Conservation (phyloP, 139 green algal genomes). For the Volvox africanus region DNA sequence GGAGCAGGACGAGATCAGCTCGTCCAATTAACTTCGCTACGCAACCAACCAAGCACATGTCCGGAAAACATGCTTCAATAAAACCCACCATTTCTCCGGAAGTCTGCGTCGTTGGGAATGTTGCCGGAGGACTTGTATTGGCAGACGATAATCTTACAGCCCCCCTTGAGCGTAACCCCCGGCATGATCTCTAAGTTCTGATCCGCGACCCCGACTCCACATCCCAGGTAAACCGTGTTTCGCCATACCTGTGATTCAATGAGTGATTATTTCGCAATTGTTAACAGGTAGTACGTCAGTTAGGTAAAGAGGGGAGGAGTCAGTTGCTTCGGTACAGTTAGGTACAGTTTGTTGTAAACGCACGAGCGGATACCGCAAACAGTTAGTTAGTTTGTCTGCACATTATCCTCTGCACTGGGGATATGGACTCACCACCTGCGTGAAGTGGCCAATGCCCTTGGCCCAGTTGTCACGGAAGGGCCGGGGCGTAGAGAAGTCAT, state of each 20-base stretch:
- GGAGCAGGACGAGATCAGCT: too few relatives aligned
- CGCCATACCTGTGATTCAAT: not conserved
- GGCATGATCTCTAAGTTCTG: not conserved
- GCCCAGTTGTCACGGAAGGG: conserved; percentile 1
- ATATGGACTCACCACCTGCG: not conserved
- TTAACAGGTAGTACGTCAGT: too few relatives aligned
- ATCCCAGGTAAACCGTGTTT: not conserved
- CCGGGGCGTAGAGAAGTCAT: not conserved
- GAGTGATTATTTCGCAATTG: too few relatives aligned
- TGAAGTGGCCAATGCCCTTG: conserved; percentile 9
- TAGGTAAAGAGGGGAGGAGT: too few relatives aligned
- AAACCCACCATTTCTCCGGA: not conserved
- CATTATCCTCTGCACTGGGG: too few relatives aligned
- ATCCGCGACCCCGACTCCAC: not conserved
- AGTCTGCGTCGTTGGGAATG: not conserved
- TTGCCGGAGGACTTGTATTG: not conserved
- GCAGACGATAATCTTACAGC: conserved; percentile 4
- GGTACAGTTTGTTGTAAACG: too few relatives aligned
- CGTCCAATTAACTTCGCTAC: too few relatives aligned
- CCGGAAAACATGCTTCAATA: too few relatives aligned
- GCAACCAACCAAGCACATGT: too few relatives aligned
- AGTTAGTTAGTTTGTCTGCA: too few relatives aligned
- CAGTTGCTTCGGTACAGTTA: too few relatives aligned
- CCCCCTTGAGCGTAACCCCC: not conserved
- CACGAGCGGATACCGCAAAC: too few relatives aligned